Percentiles rank a stretch among this genome's conserved stretches.
Evolutionary conservation across 176 grass and related monocot genomes (phyloP).

Genomic region (Eragrostis curvula): DNA sequence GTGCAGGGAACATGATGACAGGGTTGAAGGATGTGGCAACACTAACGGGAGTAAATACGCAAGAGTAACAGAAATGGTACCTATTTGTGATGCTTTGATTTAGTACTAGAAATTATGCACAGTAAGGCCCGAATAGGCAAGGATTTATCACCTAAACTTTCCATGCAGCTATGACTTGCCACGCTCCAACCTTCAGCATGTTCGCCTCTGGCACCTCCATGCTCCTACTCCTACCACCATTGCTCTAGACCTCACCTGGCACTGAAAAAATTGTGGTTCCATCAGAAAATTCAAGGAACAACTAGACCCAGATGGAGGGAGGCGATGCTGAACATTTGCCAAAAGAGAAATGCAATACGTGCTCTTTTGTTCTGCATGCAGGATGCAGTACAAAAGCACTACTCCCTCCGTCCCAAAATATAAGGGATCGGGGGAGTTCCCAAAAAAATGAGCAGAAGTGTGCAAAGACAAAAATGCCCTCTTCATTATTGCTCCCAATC

Average conservation of each 20-base stretch:
- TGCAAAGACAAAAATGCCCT: too few species aligned
- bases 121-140: not conserved
- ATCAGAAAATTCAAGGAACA: not conserved
- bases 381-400: too few species aligned
- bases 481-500: too few species aligned
- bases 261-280: not conserved
- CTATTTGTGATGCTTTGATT: not conserved
- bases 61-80: constrained; percentile 6
- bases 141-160: not conserved
- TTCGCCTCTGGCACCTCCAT: not conserved
- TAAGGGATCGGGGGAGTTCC: too few species aligned
- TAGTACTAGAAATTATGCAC: not conserved
- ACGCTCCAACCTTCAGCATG: not conserved
- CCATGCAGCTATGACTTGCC: constrained; percentile 10
- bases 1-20: not conserved
- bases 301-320: not conserved
- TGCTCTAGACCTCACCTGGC: not conserved
- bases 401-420: too few species aligned
- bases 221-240: not conserved
- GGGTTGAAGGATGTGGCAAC: not conserved
- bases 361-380: too few species aligned
- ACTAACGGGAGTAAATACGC: not conserved
- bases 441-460: too few species aligned
- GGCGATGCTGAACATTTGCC: not conserved
- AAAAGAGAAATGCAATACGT: not conserved